Conservation (phyloP, 1,284 basidiomycete species). For the Cystobasidiaceae sp. region DNA sequence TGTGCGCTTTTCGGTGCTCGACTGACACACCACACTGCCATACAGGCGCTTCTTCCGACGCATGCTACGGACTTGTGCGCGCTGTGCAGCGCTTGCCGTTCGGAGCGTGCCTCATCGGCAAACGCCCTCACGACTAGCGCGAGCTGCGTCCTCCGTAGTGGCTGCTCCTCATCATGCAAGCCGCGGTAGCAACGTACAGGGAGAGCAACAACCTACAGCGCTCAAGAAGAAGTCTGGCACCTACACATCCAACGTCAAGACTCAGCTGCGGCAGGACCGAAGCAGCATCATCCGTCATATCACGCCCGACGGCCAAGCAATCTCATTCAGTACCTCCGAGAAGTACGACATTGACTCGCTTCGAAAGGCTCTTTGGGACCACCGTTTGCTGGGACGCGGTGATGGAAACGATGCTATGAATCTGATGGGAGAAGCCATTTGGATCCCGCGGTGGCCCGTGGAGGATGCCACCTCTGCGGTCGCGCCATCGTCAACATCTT, state of each 20-base stretch:
- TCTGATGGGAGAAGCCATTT: slow-evolving; percentile 41
- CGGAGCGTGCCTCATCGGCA: no score
- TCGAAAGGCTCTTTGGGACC: slow-evolving; percentile 31
- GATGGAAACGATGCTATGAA: slow-evolving; percentile 37
- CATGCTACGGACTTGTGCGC: no score
- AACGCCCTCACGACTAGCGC: no score
- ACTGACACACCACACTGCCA: no score
- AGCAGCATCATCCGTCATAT: slow-evolving; percentile 17
- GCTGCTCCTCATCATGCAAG: not conserved
- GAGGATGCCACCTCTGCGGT: not conserved
- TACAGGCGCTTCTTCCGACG: no score
- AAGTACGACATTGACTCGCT: slow-evolving; percentile 38
- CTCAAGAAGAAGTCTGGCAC: slow-evolving; percentile 3
- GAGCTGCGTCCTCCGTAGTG: no score
- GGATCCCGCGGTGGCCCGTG: slow-evolving; percentile 38
- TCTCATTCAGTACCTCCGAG: slow-evolving; percentile 40
- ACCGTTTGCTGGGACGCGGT: slow-evolving; percentile 33
- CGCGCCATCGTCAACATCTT: not conserved
- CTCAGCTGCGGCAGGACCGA: slow-evolving; percentile 27
- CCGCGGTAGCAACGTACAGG: not conserved
- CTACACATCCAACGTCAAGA: slow-evolving; percentile 13
- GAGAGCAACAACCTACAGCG: not conserved
- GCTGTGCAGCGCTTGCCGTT: no score
- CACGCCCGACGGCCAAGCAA: slow-evolving; percentile 36
- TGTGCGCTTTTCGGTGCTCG: no score